Evolutionary conservation across 441 rosid genomes (phyloP), one percentile per base, ranked within the genome.

Genomic region (Adansonia madagascariensis): DNA sequence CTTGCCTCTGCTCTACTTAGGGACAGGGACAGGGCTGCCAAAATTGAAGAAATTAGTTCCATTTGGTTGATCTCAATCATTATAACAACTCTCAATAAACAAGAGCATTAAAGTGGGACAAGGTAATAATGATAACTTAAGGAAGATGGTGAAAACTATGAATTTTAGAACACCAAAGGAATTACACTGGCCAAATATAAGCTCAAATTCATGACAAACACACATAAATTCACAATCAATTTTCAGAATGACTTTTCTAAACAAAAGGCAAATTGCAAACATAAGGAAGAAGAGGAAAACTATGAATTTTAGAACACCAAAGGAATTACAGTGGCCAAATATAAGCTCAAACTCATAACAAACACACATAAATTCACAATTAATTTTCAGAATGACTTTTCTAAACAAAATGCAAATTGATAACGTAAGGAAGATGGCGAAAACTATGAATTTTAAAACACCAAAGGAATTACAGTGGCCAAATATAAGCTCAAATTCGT

Each of bases 61-160:
- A 27, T 27, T 50, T 52, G 52, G 61, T 31, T 50, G 44, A 70
- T 52, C 15, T 70, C 74, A 70, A 50, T 70, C 46, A 50, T 14
- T 14, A 52, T 27, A 71, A 15, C n/a, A 53, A 9, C 31, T 53
- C 47, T 35, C 2, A 35, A 18, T 55, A 53, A 56, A 71, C 75
- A 71, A 71, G 11, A 31, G n/a, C 74, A 27, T 27, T 50, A 17
- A 31, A 27, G 24, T 3, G 15, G 47, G n/a, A 10, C 61, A 27
- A 70, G 60, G 74, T 12, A 20, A 50, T 11, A 69, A 49, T 49
- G 20, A 24, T 44, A 49, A 69, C 44, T 24, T 14, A 14, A 24
- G 41, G 74, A 49, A 70, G 2, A 50, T n/a, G 46, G 74, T 7
- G 5, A 70, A 50, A 70, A 14, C 44, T 50, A 27, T 50, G 44